Evolutionary conservation across 2,329 filamentous ascomycete species (phyloP), one percentile per base, ranked within the genome.

Genomic region (Hypoxylon sp.): DNA sequence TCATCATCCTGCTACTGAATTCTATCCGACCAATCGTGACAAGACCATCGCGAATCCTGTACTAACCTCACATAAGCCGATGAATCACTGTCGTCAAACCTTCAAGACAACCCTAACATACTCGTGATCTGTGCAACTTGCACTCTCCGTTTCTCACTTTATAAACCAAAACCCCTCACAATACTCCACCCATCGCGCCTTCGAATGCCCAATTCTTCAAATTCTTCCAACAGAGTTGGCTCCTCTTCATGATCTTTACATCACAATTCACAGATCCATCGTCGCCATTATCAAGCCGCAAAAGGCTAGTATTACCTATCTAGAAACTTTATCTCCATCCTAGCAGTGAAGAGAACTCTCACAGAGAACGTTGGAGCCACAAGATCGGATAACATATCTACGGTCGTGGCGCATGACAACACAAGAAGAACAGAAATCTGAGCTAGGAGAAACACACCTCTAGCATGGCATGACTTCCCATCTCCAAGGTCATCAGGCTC

Each of bases 341-440:
- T 76, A 70, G 76, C 75, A 57, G 68, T 78, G 77, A 79, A 65
- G 77, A 78, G 51, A 71, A 17, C 47, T 67, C 35, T 53, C 39
- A 58, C 52, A 57, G 63, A 75, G 65, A 71, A 61, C 69, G 67
- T 73, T 75, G 70, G 74, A 80, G 58, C 74, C 71, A 29, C 31
- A 68, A 50, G 9, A 72, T 70, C 55, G 19, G 63, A 44, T 5
- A 72, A 71, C 53, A 59, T 65, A 29, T 65, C 39, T 33, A 37
- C 47, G 69, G 70, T 74, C 42, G 70, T 54, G 72, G 76, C 73
- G 62, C 62, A 81, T 74, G 71, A 80, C 75, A 65, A 76, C 66
- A 71, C 52, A 67, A 61, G 29, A 80, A 84, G 83, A 85, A 85
- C 83, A 83, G 83, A 85, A 71, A 85, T 85, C 83, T 80, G 83